Conservation (phyloP, 2,329 filamentous ascomycete species). For the Botrytis fabae region DNA sequence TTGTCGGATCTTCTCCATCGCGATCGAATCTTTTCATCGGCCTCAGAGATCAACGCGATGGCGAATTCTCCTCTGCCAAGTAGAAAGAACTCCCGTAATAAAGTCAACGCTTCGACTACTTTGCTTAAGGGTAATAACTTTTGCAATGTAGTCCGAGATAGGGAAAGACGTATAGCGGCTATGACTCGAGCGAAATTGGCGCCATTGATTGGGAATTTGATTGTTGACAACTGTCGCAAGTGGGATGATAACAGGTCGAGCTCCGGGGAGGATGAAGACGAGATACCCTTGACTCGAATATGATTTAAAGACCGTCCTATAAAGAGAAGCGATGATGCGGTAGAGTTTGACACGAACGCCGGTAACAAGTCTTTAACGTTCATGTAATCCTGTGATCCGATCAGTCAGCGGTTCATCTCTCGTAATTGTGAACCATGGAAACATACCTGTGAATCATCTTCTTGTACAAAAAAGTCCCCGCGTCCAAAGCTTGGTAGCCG, state of each 20-base stretch:
- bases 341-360: conserved; percentile 71
- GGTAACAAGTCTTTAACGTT: conserved; percentile 66
- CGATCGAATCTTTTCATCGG: conserved; percentile 74
- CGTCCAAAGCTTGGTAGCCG: conserved; percentile 74
- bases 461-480: conserved; percentile 82
- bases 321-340: conserved; percentile 83
- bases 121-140: conserved; percentile 75
- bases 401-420: neutral
- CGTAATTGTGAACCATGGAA: neutral
- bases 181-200: conserved; percentile 71
- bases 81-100: conserved; percentile 85
- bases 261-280: conserved; percentile 47
- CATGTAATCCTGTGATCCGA: conserved; percentile 52
- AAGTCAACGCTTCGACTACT: conserved; percentile 73
- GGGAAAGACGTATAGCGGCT: conserved; percentile 71
- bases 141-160: conserved; percentile 82
- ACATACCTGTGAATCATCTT: conserved; percentile 34
- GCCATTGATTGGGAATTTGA: conserved; percentile 73
- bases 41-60: conserved; percentile 79
- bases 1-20: conserved; percentile 67
- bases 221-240: conserved; percentile 64
- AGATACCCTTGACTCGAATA: conserved; percentile 60
- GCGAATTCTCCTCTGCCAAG: conserved; percentile 90
- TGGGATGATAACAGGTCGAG: conserved; percentile 66
- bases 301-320: conserved; percentile 88